Evolutionary conservation across 2,329 filamentous ascomycete species (phyloP).

Genomic region (Monosporascus sp.): DNA sequence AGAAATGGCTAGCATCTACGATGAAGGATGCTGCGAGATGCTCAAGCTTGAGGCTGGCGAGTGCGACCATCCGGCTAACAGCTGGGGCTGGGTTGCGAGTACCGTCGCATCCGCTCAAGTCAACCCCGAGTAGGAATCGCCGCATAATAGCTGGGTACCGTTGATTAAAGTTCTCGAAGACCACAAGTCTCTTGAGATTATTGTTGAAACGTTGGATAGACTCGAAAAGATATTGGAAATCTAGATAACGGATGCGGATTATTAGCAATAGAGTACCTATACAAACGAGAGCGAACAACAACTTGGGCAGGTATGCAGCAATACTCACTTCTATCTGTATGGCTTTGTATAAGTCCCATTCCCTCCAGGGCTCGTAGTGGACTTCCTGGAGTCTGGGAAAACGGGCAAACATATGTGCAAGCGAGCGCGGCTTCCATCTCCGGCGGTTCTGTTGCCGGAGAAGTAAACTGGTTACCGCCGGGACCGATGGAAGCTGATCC

Average conservation of each 20-base stretch:
- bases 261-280: not conserved
- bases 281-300: not conserved
- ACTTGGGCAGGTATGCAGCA: not conserved
- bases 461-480: constrained; percentile 25
- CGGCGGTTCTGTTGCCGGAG: constrained; percentile 28
- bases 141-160: constrained; percentile 18
- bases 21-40: constrained; percentile 26
- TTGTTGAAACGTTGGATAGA: not conserved
- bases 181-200: constrained; percentile 9
- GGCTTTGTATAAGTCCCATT: constrained; percentile 12
- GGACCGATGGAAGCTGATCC: constrained; percentile 21
- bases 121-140: constrained; percentile 1
- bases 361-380: constrained; percentile 29
- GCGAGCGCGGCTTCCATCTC: constrained; percentile 22
- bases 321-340: constrained; percentile 4
- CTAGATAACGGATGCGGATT: not conserved
- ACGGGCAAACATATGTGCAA: constrained; percentile 25
- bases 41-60: constrained; percentile 23
- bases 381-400: constrained; percentile 26
- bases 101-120: constrained; percentile 12
- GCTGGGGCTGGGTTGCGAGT: constrained; percentile 12
- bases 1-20: constrained; percentile 26
- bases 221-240: constrained; percentile 3
- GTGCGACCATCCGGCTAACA: constrained; percentile 18
- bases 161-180: constrained; percentile 30